Evolutionary conservation across 2,329 filamentous ascomycete genomes (phyloP), one percentile per base, ranked within the genome.

Genomic region (Elsinoe perseae): DNA sequence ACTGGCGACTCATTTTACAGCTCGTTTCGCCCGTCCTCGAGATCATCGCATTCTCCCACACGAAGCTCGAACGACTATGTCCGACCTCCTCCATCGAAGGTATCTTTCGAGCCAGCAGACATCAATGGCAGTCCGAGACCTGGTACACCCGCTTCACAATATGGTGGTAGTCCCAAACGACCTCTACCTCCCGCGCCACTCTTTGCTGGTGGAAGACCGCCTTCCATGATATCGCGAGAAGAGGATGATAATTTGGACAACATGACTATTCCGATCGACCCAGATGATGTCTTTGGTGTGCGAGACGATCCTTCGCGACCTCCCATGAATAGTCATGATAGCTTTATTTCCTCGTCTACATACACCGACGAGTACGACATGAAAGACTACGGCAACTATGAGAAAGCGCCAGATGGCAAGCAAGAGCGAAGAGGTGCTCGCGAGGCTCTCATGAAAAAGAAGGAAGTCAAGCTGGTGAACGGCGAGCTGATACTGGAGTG

Each of bases 401-500:
- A 89, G 0, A 88, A 89, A 0, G 92, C 90, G 1, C 93, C 93
- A 0, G 82, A 86, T 56, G 89, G 89, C 7, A 87, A 88, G 57
- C 93, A 98, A 68, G 85, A 89, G 67, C 83, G 93, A 56, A 82
- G 93, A 65, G 93, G 93, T 57, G 89, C 92, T 25, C 83, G 92
- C 62, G 81, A 86, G 27, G 89, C 89, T 2, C 89, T 95, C 65
- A 92, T 92, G 82, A 83, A 86, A 9, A 93, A 85, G 72, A 95
- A 95, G 68, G 92, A 97, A 70, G 93, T 98, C 56, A 85, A 89
- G 65, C 81, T 98, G 43, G 95, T 97, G 79, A 97, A 98, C 68
- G 93, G 93, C 67, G 92, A 98, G 73, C 84, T 98, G 54, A 92
- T 98, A 58, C 79, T 98, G 46, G 93, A 98, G 75, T 97, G 93